Base-by-base conservation (phyloP, 176 grass and related monocot species). In the Aegilops umbellulata region DNA sequence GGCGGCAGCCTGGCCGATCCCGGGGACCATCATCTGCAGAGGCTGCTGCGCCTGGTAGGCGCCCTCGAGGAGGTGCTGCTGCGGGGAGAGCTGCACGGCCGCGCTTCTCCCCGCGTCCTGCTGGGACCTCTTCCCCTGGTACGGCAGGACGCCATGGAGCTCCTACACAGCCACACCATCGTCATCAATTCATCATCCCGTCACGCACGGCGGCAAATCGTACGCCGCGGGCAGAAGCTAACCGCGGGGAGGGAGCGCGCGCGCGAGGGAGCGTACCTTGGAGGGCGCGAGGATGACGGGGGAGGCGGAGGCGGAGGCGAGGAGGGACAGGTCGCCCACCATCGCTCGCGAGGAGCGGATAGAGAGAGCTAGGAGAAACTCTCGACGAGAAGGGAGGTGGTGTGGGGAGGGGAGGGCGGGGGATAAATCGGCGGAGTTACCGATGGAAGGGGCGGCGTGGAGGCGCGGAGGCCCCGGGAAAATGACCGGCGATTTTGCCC, bases 271-370 rank as follows among this genome's bases (percentile, higher is more conserved):
- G 16, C 16, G 49, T 53, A 86, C 88, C 86, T 88, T 91, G 71
- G 86, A 64, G 3, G 77, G 86, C 51, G 39, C 70, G 62, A 85
- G 41, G 77, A 88, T 14, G 70, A 81, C 85, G 38, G 85, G 89
- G 51, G 85, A 91, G 16, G 46, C 67, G 65, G 88, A 69, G 78
- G 88, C 39, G 79, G 58, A 23, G 49, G 90, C 70, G 38, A 91
- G 70, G 70, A 91, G 82, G 69, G 90, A 88, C 2, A 91, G 77
- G 36, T 91, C 81, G 47, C 76, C 82, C 70, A 91, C 70, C 90
- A 91, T 91, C 74, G 73, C 46, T 53, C 42, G 46, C 41, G 26
- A 2, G 73, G 46, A 76, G 74, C 46, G 74, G 74, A 76, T 76
- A 55, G 74, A 76, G 32, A 49, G 46, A 12, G 41, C 4, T 7